Conservation (phyloP, 495 filamentous ascomycete genomes). For the Penicillium tannophilum region DNA sequence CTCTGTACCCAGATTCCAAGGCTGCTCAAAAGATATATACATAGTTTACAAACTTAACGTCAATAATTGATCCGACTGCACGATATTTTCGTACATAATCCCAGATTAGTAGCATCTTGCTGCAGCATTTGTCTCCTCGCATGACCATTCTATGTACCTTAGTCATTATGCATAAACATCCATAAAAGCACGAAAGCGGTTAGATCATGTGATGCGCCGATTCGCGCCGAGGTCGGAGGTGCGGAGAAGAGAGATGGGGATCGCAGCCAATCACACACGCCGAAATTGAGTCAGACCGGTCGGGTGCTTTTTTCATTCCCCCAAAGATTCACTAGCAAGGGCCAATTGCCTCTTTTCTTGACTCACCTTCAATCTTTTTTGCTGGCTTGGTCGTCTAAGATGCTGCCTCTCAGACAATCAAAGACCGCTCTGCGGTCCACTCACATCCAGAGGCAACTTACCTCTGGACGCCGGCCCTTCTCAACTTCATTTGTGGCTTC, state of each 20-base stretch:
- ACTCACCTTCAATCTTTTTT: constrained; percentile 16
- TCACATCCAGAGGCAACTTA: constrained; percentile 44
- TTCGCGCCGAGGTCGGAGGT: constrained; percentile 39
- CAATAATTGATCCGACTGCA: too few relatives aligned
- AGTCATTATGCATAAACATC: constrained; percentile 1
- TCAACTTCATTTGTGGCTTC: constrained; percentile 44
- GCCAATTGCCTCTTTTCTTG: constrained; percentile 27
- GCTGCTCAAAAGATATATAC: background rate
- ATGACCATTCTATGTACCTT: background rate
- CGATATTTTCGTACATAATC: background rate
- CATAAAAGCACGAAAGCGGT: constrained; percentile 8
- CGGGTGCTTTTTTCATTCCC: constrained; percentile 30
- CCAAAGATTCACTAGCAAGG: constrained; percentile 24
- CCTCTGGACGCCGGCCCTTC: constrained; percentile 44
- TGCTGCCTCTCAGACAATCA: constrained; percentile 54
- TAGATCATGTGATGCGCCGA: constrained; percentile 11
- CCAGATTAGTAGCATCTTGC: background rate
- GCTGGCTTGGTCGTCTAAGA: constrained; percentile 32
- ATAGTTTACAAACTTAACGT: too few relatives aligned
- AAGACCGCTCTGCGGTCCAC: constrained; percentile 49
- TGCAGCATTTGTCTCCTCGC: background rate
- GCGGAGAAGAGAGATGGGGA: constrained; percentile 17
- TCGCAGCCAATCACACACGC: constrained; percentile 29
- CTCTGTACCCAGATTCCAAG: background rate
- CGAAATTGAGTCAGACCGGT: constrained; percentile 32